These are phyloP conservation scores for Pythium biforme DNA, from an alignment of 352 stramenopile species.

Conservation along the genomic window DNA sequence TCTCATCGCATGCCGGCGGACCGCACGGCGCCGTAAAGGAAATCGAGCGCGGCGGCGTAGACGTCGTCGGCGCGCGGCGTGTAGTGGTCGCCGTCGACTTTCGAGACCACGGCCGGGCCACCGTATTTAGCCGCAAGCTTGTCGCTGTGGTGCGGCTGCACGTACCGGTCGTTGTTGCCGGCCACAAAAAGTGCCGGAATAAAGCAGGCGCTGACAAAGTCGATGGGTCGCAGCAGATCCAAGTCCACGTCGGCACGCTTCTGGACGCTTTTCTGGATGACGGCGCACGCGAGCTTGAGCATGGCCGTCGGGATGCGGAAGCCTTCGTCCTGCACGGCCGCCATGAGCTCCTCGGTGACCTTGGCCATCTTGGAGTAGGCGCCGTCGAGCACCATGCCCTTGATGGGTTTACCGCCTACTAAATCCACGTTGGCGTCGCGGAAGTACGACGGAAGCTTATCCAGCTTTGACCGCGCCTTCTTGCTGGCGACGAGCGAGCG, in stretches of 20 bases:
- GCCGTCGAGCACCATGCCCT: conserved; percentile 69
- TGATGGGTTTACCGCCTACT: conserved; percentile 55
- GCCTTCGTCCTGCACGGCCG: conserved; percentile 63
- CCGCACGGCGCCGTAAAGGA: conserved; percentile 47
- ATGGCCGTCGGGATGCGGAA: conserved; percentile 70
- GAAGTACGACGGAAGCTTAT: conserved; percentile 55
- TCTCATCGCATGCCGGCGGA: conserved; percentile 33
- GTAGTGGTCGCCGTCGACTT: conserved; percentile 72
- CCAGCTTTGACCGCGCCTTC: conserved; percentile 49
- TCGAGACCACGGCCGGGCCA: conserved; percentile 46
- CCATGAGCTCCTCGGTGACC: conserved; percentile 62
- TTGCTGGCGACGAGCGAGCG: conserved; percentile 48
- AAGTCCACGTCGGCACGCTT: conserved; percentile 77
- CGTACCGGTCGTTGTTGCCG: conserved; percentile 65
- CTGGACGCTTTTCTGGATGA: conserved; percentile 75
- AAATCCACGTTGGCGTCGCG: conserved; percentile 38
- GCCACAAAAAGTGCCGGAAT: conserved; percentile 73
- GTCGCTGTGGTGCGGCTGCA: conserved; percentile 62
- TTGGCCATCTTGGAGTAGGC: conserved; percentile 71
- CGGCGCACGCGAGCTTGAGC: conserved; percentile 60
- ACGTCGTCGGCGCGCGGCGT: conserved; percentile 37
- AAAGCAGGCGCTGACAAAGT: conserved; percentile 67
- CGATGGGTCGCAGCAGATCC: conserved; percentile 59
- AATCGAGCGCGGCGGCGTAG: conserved; percentile 63
- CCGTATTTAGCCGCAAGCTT: conserved; percentile 61